Conservation (phyloP, 192 early-diverging fungal genomes). For the Gorgonomyces haynaldii region DNA sequence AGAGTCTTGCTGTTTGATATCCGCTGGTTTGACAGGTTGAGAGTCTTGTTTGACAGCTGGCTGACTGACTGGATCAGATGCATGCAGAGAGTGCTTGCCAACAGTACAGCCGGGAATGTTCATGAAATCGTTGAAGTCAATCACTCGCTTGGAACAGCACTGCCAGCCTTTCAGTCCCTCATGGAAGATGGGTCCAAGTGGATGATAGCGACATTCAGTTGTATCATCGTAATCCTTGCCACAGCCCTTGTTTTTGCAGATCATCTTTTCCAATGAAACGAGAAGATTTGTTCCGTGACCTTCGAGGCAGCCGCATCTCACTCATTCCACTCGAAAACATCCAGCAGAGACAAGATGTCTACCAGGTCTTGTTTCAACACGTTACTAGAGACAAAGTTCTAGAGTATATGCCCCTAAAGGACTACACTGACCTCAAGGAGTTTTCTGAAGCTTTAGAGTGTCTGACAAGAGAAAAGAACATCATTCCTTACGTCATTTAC, state of each 20-base stretch:
- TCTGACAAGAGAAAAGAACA: too few species aligned
- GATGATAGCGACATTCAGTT: constrained; percentile 75
- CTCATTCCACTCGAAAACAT: too few species aligned
- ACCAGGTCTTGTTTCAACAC: too few species aligned
- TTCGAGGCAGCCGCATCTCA: too few species aligned
- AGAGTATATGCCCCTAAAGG: too few species aligned
- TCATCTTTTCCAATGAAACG: constrained; percentile 9
- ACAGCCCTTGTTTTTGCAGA: constrained; percentile 58
- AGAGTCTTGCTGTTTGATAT: constrained; percentile 11
- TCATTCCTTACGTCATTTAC: too few species aligned
- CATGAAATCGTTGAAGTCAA: constrained; percentile 87
- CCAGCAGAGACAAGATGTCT: too few species aligned
- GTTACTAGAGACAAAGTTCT: too few species aligned
- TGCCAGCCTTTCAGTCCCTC: constrained; percentile 86
- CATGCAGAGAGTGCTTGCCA: constrained; percentile 54
- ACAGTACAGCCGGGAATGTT: constrained; percentile 76
- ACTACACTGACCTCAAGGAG: too few species aligned
- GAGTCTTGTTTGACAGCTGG: constrained; percentile 16
- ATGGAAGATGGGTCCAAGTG: constrained; percentile 86
- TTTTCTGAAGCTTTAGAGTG: too few species aligned
- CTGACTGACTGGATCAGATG: constrained; percentile 10
- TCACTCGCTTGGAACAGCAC: constrained; percentile 83
- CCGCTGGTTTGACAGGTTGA: constrained; percentile 25
- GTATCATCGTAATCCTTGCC: constrained; percentile 69
- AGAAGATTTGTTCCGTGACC: too few species aligned